phyloP scores from a whole-genome alignment of 768 basidiomycete species.

The Tulasnella calospora region DNA sequence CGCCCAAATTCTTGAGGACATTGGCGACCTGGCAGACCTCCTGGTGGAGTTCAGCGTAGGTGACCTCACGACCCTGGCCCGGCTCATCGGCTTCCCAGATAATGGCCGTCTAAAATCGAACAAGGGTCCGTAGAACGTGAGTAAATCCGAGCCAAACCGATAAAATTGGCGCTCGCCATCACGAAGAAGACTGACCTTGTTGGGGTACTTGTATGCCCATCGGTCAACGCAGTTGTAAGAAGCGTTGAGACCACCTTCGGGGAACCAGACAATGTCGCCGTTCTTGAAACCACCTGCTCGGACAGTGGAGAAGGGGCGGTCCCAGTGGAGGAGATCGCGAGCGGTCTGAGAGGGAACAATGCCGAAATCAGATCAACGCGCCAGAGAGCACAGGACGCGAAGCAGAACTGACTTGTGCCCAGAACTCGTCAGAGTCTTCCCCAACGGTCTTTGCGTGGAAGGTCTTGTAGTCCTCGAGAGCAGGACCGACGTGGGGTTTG shows the following conservation, averaged over 20 bases:
- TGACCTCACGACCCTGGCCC: slow-evolving; percentile 65
- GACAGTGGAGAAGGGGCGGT: slow-evolving; percentile 84
- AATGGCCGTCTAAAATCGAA: slow-evolving; percentile 66
- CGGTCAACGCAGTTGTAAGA: slow-evolving; percentile 98
- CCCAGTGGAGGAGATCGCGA: slow-evolving; percentile 73
- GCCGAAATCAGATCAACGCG: slow-evolving; percentile 6
- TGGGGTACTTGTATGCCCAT: slow-evolving; percentile 85
- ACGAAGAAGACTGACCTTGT: slow-evolving; percentile 40
- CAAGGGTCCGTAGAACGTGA: not conserved
- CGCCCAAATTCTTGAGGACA: slow-evolving; percentile 79
- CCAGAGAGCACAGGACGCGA: not conserved
- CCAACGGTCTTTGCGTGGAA: slow-evolving; percentile 71
- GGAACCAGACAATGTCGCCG: slow-evolving; percentile 94
- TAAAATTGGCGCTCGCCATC: not conserved
- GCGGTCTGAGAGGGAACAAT: slow-evolving; percentile 45
- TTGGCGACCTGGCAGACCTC: slow-evolving; percentile 89
- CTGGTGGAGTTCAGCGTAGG: slow-evolving; percentile 79
- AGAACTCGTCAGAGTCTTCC: slow-evolving; percentile 75
- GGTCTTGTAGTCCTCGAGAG: slow-evolving; percentile 64
- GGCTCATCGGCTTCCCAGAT: slow-evolving; percentile 99
- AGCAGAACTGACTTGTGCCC: slow-evolving; percentile 59
- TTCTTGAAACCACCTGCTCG: slow-evolving; percentile 73
- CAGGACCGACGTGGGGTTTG: slow-evolving; percentile 73
- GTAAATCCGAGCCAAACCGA: not conserved
- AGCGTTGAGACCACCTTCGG: slow-evolving; percentile 86